A percentile compares a stretch with the other conserved stretches of the same genome.
These are phyloP conservation scores for Trypethelium eluteriae DNA, from an alignment of 495 filamentous ascomycete genomes.

Conservation along the genomic window DNA sequence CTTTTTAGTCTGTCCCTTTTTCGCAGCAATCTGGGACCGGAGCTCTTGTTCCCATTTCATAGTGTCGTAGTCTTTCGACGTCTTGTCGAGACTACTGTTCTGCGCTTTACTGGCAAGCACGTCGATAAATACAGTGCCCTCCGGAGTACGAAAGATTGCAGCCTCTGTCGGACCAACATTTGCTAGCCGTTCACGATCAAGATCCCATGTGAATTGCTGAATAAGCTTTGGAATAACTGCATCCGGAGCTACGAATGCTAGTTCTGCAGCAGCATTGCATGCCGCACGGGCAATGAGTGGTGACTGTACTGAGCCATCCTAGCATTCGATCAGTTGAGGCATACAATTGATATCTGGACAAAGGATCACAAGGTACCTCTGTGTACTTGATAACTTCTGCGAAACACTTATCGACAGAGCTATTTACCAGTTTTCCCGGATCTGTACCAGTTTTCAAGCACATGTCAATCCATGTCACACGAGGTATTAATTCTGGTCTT, in stretches of 20 bases:
- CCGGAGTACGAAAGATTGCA: conserved; percentile 80
- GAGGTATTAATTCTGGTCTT: conserved; percentile 67
- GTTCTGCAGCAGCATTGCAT: conserved; percentile 71
- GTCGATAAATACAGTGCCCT: conserved; percentile 81
- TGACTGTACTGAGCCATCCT: conserved; percentile 17
- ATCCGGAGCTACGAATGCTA: conserved; percentile 89
- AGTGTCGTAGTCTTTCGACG: conserved; percentile 85
- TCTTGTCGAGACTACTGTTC: conserved; percentile 63
- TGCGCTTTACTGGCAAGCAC: conserved; percentile 72
- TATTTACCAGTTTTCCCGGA: conserved; percentile 65
- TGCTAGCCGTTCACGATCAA: conserved; percentile 57
- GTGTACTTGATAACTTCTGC: conserved; percentile 43
- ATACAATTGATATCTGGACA: background rate
- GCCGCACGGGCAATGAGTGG: conserved; percentile 56
- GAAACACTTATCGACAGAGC: conserved; percentile 44
- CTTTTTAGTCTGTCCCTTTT: conserved; percentile 87
- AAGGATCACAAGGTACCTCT: conserved; percentile 34
- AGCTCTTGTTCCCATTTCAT: conserved; percentile 95
- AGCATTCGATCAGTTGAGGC: conserved; percentile 7
- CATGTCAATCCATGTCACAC: conserved; percentile 75
- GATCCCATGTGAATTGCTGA: conserved; percentile 59
- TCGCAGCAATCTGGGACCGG: conserved; percentile 76
- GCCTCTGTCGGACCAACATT: conserved; percentile 76
- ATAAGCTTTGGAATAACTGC: conserved; percentile 68
- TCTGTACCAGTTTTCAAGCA: conserved; percentile 73